Evolutionary conservation across 2,329 filamentous ascomycete species (phyloP).

Genomic region (Penicillium italicum): DNA sequence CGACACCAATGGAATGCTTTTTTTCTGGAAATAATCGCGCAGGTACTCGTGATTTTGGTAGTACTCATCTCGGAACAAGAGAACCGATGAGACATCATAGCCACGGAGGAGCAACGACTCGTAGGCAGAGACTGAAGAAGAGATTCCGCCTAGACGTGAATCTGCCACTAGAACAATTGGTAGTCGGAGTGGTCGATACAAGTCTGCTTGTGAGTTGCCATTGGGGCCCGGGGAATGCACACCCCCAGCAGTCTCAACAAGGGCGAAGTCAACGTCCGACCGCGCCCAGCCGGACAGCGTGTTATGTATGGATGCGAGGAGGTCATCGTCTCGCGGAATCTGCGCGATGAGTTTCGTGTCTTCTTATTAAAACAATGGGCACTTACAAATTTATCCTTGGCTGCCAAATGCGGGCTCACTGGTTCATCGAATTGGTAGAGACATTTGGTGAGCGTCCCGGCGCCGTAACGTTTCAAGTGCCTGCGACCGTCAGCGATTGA

Average conservation of each 20-base stretch:
- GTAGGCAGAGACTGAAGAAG: constrained; percentile 72
- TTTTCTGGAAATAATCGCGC: constrained; percentile 61
- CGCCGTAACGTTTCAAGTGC: constrained; percentile 60
- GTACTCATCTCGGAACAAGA: constrained; percentile 63
- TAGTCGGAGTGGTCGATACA: constrained; percentile 70
- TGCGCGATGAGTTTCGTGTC: constrained; percentile 26
- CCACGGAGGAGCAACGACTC: constrained; percentile 75
- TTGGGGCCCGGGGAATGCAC: constrained; percentile 76
- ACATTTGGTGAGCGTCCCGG: constrained; percentile 55
- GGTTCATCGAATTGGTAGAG: constrained; percentile 70
- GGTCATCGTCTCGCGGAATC: constrained; percentile 49
- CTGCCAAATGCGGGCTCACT: constrained; percentile 75
- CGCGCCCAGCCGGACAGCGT: constrained; percentile 39
- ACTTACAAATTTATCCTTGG: constrained; percentile 44
- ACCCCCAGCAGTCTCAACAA: constrained; percentile 79
- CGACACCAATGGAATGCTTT: constrained; percentile 55
- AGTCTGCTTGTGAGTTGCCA: constrained; percentile 71
- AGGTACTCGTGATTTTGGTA: constrained; percentile 70
- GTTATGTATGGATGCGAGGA: constrained; percentile 50
- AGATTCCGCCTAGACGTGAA: constrained; percentile 72
- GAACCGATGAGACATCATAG: constrained; percentile 68
- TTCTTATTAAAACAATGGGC: not conserved
- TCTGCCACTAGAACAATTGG: constrained; percentile 74
- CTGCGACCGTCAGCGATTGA: constrained; percentile 37
- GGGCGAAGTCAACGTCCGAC: constrained; percentile 53